Evolutionary conservation across 805 yeast species (phyloP).

Genomic region (Hanseniaspora pseudoguilliermondii): DNA sequence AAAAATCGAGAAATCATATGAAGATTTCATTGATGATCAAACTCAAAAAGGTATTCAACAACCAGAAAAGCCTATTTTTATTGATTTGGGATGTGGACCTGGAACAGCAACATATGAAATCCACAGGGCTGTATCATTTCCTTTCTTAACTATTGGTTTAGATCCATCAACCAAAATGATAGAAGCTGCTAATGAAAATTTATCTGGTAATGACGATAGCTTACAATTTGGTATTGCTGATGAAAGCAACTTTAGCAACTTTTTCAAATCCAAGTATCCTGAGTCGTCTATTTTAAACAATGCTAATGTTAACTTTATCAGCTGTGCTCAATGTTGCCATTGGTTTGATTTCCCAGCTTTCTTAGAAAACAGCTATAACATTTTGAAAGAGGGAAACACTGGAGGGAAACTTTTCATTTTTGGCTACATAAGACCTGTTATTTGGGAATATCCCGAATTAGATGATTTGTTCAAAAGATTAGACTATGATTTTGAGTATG

Average conservation of each 20-base stretch:
- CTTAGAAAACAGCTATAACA: conserved; percentile 36
- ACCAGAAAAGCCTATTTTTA: conserved; percentile 27
- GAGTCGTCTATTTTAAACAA: conserved; percentile 22
- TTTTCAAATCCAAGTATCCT: conserved; percentile 20
- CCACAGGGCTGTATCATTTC: neutral
- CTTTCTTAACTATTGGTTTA: conserved; percentile 34
- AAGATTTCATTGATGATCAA: neutral
- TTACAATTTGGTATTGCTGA: conserved; percentile 1
- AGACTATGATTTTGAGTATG: conserved; percentile 27
- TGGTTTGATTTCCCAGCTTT: conserved; percentile 57
- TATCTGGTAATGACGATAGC: conserved; percentile 1
- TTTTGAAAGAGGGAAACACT: conserved; percentile 34
- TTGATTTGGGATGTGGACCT: conserved; percentile 74
- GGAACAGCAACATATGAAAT: conserved; percentile 54
- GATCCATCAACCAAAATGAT: conserved; percentile 54
- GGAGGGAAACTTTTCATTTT: conserved; percentile 64
- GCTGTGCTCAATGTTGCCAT: conserved; percentile 80
- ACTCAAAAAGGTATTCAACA: conserved; percentile 17
- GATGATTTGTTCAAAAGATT: conserved; percentile 42
- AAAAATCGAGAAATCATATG: conserved; percentile 32
- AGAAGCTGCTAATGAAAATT: conserved; percentile 29
- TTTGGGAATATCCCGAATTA: conserved; percentile 40
- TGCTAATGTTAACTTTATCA: conserved; percentile 45
- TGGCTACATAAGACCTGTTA: conserved; percentile 66
- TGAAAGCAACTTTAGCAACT: conserved; percentile 16